These are phyloP conservation scores for Colletotrichum sojae DNA, from an alignment of 2,329 filamentous ascomycete species.

Conservation along the genomic window DNA sequence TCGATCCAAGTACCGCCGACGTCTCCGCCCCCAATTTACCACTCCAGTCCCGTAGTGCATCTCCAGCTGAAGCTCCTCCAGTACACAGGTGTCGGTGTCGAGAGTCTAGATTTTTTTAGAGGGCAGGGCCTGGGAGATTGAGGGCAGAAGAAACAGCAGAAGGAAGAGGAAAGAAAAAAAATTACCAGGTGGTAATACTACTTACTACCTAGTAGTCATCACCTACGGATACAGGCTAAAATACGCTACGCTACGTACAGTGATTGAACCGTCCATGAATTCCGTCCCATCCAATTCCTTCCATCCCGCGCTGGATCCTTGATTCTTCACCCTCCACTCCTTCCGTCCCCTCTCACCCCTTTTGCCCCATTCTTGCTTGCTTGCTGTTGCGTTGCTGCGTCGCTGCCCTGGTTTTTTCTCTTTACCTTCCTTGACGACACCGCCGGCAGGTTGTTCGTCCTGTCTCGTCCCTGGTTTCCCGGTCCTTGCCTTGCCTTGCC, in stretches of 20 bases:
- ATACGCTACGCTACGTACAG: no score
- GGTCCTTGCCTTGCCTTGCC: conserved; percentile 5
- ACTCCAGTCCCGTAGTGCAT: neutral
- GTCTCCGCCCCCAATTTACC: conserved; percentile 29
- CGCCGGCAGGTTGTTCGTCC: conserved; percentile 39
- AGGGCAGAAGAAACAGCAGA: conserved; percentile 12
- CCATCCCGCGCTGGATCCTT: conserved; percentile 29
- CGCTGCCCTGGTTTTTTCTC: conserved; percentile 8
- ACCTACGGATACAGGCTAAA: no score
- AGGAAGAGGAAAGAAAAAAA: neutral
- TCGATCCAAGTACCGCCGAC: conserved; percentile 22
- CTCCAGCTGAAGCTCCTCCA: no score
- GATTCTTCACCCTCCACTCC: no score
- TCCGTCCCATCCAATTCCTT: conserved; percentile 17
- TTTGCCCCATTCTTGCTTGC: conserved; percentile 16
- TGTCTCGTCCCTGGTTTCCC: conserved; percentile 36
- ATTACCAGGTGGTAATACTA: neutral
- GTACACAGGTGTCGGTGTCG: neutral
- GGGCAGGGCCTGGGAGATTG: conserved; percentile 13
- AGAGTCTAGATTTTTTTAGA: conserved; percentile 2
- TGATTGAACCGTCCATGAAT: no score
- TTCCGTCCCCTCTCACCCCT: conserved; percentile 15
- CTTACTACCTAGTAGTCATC: no score
- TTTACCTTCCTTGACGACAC: conserved; percentile 30
- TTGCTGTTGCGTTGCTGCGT: neutral